phyloP scores from a whole-genome alignment of 2,329 filamentous ascomycete species.

The Sarocladium kiliense region DNA sequence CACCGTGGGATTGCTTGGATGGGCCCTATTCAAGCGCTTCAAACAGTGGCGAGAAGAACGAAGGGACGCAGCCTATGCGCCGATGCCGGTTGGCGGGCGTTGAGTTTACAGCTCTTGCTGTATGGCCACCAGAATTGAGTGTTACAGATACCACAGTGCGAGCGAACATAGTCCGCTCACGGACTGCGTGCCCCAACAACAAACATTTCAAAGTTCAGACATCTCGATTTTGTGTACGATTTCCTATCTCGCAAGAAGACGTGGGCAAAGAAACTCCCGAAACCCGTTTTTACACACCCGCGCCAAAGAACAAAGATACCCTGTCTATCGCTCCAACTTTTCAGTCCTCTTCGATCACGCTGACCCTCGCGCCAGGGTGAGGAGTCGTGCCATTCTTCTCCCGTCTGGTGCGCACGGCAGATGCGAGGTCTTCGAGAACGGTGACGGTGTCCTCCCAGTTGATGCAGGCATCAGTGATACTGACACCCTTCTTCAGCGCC shows the following conservation, averaged over 20 bases:
- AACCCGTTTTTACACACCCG: neutral
- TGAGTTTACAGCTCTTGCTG: constrained; percentile 1
- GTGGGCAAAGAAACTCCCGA: neutral
- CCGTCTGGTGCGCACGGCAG: constrained; percentile 74
- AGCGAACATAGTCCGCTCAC: too few relatives aligned
- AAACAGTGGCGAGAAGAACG: constrained; percentile 28
- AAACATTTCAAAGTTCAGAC: neutral
- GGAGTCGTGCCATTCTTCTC: constrained; percentile 37
- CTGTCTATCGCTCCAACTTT: neutral
- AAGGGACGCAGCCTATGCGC: constrained; percentile 20
- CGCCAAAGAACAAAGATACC: neutral
- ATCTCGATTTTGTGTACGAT: neutral
- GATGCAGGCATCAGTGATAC: constrained; percentile 95
- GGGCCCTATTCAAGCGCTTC: constrained; percentile 49
- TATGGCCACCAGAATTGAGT: too few relatives aligned
- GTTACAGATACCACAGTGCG: too few relatives aligned
- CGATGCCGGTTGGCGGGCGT: constrained; percentile 16
- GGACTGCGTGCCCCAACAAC: neutral
- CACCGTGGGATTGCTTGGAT: constrained; percentile 53
- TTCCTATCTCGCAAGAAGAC: neutral
- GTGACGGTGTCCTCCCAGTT: constrained; percentile 81
- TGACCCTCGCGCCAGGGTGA: constrained; percentile 14
- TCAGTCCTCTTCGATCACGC: constrained; percentile 11
- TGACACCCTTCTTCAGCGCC: constrained; percentile 80
- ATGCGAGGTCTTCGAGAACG: constrained; percentile 79